Percentiles rank a stretch among this genome's conserved stretches.
Evolutionary conservation across 2,329 filamentous ascomycete genomes (phyloP).

Genomic region (Aspergillus candidus): DNA sequence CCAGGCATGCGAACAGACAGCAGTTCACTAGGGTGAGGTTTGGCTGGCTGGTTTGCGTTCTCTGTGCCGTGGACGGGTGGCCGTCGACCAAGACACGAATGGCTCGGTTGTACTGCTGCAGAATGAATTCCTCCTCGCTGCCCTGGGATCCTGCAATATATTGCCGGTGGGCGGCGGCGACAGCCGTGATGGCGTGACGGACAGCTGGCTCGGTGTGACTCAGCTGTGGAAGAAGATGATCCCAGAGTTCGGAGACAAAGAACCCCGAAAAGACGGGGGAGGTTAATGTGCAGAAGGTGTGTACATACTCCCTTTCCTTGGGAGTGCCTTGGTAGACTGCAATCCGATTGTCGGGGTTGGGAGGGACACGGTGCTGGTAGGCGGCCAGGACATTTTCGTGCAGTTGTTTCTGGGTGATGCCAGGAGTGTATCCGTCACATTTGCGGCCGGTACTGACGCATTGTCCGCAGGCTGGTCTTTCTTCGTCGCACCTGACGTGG

Average conservation of each 20-base stretch:
- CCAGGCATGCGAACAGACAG: conserved; percentile 19
- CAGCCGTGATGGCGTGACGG: conserved; percentile 46
- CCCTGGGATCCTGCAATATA: neutral
- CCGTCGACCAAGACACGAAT: conserved; percentile 33
- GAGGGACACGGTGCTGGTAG: neutral
- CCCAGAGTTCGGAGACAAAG: conserved; percentile 25
- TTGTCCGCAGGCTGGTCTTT: conserved; percentile 47
- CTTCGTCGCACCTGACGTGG: conserved; percentile 54
- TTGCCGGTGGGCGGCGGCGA: conserved; percentile 44
- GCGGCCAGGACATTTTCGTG: neutral
- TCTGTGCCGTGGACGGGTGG: conserved; percentile 16
- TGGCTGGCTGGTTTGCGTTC: neutral
- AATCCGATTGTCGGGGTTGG: conserved; percentile 7
- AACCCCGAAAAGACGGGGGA: conserved; percentile 39
- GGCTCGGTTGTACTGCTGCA: conserved; percentile 46
- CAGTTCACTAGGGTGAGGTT: conserved; percentile 16
- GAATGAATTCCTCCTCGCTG: conserved; percentile 27
- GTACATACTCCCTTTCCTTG: conserved; percentile 31
- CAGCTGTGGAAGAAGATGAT: conserved; percentile 41
- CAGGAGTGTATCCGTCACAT: conserved; percentile 48
- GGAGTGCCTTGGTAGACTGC: conserved; percentile 16
- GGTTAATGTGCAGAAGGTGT: conserved; percentile 38
- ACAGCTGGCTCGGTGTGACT: conserved; percentile 43
- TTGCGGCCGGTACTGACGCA: conserved; percentile 51
- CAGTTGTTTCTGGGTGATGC: conserved; percentile 1